Evolutionary conservation across 164 flowering plant genomes (phyloP), one percentile per base, ranked within the genome.

Genomic region (Liriodendron chinense): DNA sequence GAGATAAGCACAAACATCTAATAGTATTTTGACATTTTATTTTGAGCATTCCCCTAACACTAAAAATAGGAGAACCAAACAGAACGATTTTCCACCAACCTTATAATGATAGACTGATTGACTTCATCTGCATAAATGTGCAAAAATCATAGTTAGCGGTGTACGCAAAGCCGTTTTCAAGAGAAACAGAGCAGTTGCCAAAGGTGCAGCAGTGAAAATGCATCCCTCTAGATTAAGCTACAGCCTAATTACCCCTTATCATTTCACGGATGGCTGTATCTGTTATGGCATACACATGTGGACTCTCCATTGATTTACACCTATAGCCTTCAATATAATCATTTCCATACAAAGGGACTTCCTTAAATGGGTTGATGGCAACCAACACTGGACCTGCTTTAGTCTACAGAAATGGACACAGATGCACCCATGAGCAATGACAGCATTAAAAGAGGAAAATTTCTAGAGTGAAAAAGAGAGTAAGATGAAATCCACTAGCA

Each of bases 301-400:
- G 99, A 75, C 83, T 89, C 59, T 88, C 98, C 48, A 83, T 77
- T 50, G 92, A 76, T 85, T 90, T 96, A 61, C 80, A 78, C 87
- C 84, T 89, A 72, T 96, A 94, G 65, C 92, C 98, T 81, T 94
- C 94, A 84, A 96, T 88, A 79, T 81, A 94, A 61, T 88, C 84
- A 85, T 89, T 85, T 75, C 99, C 94, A 84, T 96, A 96, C 75
- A 93, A 82, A n/a, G 88, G 83, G 68, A 96, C 97, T 86, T 86
- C 79, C 82, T 94, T 94, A 62, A 94, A 96, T 75, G 99, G 99
- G 78, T 96, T 96, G 65, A 96, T 72, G n/a, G 99, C 99, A 80
- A 96, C 96, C 87, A 96, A 84, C 63, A 96, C 94, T 59, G 99
- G 99, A 34, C 99, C 99, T 20, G 99, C 99, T 86, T 96, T 96